Conservation (phyloP, 257 asterid genomes). For the Nicotiana knightiana region DNA sequence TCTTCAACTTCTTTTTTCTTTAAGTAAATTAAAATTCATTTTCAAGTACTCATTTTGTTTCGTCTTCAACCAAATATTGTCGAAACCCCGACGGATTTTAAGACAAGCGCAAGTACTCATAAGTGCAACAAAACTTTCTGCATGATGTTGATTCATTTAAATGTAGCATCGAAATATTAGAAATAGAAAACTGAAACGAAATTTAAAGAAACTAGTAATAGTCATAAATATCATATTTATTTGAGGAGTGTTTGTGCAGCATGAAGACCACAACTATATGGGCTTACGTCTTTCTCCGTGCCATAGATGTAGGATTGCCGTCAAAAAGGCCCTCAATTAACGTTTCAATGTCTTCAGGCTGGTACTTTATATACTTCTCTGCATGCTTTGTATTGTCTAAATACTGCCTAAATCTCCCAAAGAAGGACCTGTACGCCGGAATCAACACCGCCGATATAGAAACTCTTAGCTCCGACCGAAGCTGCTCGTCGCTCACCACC, state of each 20-base stretch:
- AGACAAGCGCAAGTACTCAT: not conserved
- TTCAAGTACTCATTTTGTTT: too few species aligned
- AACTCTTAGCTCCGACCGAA: slow-evolving; percentile 80
- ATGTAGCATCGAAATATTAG: not conserved
- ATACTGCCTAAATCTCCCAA: slow-evolving; percentile 66
- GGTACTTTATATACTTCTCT: slow-evolving; percentile 70
- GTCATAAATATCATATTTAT: not conserved
- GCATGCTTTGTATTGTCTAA: slow-evolving; percentile 51
- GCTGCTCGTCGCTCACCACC: slow-evolving; percentile 87
- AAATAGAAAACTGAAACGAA: not conserved
- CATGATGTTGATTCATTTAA: not conserved
- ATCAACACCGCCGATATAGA: slow-evolving; percentile 65
- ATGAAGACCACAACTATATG: not conserved
- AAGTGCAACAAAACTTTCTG: not conserved
- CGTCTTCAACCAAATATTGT: too few species aligned
- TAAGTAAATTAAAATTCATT: too few species aligned
- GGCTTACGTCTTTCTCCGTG: slow-evolving; percentile 43
- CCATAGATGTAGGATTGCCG: slow-evolving; percentile 58
- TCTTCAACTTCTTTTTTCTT: too few species aligned
- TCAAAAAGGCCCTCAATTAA: slow-evolving; percentile 72
- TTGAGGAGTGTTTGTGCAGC: not conserved
- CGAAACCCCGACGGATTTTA: not conserved
- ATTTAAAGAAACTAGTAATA: not conserved
- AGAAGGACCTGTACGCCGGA: slow-evolving; percentile 79
- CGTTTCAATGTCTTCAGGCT: slow-evolving; percentile 79